phyloP scores from a whole-genome alignment of 2,329 filamentous ascomycete species.

The Cordyceps militaris region DNA sequence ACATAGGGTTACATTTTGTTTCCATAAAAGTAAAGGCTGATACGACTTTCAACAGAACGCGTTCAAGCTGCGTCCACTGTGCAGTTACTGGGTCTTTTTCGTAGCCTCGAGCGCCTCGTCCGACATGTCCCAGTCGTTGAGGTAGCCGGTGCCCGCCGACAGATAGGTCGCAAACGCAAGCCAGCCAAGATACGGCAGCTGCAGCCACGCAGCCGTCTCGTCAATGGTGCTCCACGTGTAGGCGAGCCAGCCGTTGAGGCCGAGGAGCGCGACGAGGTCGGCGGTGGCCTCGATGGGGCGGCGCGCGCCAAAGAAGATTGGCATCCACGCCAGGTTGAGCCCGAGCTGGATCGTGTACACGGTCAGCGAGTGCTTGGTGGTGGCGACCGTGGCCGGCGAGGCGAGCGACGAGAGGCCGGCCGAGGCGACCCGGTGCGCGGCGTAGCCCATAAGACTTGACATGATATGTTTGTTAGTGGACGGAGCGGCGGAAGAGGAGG shows the following conservation, averaged over 20 bases:
- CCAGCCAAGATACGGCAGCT: conserved; percentile 82
- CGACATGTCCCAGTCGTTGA: conserved; percentile 61
- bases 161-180: conserved; percentile 83
- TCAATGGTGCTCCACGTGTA: conserved; percentile 74
- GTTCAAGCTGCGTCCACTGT: neutral
- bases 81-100: neutral
- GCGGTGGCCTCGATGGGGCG: conserved; percentile 66
- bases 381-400: conserved; percentile 44
- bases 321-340: conserved; percentile 85
- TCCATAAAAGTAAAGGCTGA: conserved; percentile 3
- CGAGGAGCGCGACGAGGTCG: conserved; percentile 67
- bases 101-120: neutral
- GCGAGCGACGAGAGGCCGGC: conserved; percentile 53
- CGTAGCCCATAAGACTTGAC: conserved; percentile 70
- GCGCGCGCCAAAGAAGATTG: conserved; percentile 78
- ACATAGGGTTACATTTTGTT: neutral
- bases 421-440: conserved; percentile 69
- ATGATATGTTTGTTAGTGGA: neutral
- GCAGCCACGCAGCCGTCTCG: conserved; percentile 60
- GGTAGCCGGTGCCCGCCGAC: conserved; percentile 57
- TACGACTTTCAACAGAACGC: neutral
- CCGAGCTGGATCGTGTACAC: conserved; percentile 82
- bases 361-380: conserved; percentile 62
- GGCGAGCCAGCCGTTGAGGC: conserved; percentile 65
- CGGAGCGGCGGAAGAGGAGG: neutral